Evolutionary conservation across 805 yeast genomes (phyloP), one percentile per base, ranked within the genome.

Genomic region (Deakozyma indianensis): DNA sequence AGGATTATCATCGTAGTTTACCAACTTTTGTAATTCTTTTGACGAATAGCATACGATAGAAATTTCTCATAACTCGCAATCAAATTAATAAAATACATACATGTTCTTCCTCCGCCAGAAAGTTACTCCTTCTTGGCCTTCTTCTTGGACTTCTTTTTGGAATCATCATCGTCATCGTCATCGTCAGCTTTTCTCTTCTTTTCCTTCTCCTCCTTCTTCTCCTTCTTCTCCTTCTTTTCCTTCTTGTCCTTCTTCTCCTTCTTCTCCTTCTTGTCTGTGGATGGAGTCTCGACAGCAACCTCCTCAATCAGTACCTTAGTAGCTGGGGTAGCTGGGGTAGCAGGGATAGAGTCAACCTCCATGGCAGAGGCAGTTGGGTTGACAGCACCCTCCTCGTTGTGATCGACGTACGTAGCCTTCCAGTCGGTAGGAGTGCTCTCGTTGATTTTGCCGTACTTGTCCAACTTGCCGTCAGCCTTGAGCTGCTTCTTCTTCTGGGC

Each of bases 401-500:
- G 83, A 61, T 67, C 71, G 55, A 80, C 83, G 65, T 90, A 92
- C 43, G 76, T 78, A 56, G 73, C 71, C 71, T 86, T 87, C 98
- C 98, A 92, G 35, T 77, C 73, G 42, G 77, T 83, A 58, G 98
- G 98, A 23, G 98, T 92, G 64, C 77, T 80, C 67, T 92, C 98
- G 61, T 87, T 92, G 52, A 71, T 73, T 71, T 95, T 81, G 52
- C 98, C 98, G 61, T 69, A 92, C 69, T 90, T 85, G 73, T 92
- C 98, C 61, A 92, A 78, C 70, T 92, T 90, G 60, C 97, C 98
- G 54, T 83, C 95, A 45, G 94, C 83, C 76, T 88, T 90, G 75
- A 92, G 72, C 73, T 90, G 95, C 76, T 92, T 92, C 83, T 92
- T 92, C 81, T 87, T 87, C 68, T 84, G 86, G 50, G 98, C 97